phyloP scores from a whole-genome alignment of 1,284 basidiomycete genomes.

The Microbotryum lychnidis-dioicae region DNA sequence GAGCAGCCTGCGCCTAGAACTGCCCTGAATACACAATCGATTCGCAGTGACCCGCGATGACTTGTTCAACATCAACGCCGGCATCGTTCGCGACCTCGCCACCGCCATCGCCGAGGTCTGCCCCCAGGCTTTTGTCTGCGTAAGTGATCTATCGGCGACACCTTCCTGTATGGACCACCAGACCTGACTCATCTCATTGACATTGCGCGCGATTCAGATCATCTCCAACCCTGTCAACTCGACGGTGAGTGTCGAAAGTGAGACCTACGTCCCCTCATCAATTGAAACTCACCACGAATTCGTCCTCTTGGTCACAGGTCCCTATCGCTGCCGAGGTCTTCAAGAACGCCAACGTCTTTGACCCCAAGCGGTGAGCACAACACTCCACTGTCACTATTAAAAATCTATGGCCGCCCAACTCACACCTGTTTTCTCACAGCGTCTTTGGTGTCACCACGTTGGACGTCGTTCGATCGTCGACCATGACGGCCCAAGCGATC shows the following conservation, averaged over 20 bases:
- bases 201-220: constrained; percentile 1
- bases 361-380: constrained; percentile 65
- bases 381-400: too few relatives aligned
- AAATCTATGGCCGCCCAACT: too few relatives aligned
- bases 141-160: not conserved
- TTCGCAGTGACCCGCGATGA: constrained; percentile 64
- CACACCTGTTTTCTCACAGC: constrained; percentile 42
- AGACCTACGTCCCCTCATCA: too few relatives aligned
- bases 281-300: too few relatives aligned
- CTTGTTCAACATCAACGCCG: constrained; percentile 97
- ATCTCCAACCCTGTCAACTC: constrained; percentile 53
- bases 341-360: constrained; percentile 84
- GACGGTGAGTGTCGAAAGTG: constrained; percentile 44
- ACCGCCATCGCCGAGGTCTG: constrained; percentile 72
- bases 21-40: not conserved
- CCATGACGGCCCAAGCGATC: constrained; percentile 79
- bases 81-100: constrained; percentile 89
- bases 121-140: constrained; percentile 76
- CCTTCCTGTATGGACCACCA: not conserved
- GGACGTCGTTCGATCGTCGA: constrained; percentile 93
- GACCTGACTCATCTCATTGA: not conserved
- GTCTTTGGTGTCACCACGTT: constrained; percentile 97
- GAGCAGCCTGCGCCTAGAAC: too few relatives aligned
- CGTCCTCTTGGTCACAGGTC: constrained; percentile 44
- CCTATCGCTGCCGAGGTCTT: constrained; percentile 92